phyloP scores from a whole-genome alignment of 441 rosid species.

The Cnidoscolus chayamansa region DNA sequence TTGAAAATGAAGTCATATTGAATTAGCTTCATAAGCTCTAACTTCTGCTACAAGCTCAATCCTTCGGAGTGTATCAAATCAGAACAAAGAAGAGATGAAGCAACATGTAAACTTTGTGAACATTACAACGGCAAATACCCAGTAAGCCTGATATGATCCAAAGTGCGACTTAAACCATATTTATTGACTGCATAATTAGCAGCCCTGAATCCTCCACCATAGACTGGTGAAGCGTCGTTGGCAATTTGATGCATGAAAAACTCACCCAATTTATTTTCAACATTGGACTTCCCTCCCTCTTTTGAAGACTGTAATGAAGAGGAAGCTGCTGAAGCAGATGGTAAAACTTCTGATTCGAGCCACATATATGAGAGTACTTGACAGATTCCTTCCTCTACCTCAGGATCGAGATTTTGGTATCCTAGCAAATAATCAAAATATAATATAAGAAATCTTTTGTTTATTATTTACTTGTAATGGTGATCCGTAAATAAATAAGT shows the following conservation, averaged over 20 bases:
- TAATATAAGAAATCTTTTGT: too few species aligned
- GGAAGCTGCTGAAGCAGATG: slow-evolving; percentile 51
- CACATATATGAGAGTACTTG: slow-evolving; percentile 86
- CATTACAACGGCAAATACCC: slow-evolving; percentile 64
- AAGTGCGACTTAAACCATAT: slow-evolving; percentile 66
- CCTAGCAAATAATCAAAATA: slow-evolving; percentile 36
- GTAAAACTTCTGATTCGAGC: slow-evolving; percentile 88
- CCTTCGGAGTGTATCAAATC: not conserved
- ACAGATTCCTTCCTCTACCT: slow-evolving; percentile 95
- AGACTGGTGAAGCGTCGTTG: slow-evolving; percentile 75
- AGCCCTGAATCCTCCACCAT: slow-evolving; percentile 84
- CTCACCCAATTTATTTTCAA: slow-evolving; percentile 78
- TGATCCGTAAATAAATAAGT: too few species aligned
- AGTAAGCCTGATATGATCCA: slow-evolving; percentile 61
- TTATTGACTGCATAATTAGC: slow-evolving; percentile 78
- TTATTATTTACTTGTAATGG: too few species aligned
- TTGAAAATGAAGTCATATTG: too few species aligned
- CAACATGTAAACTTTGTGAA: not conserved
- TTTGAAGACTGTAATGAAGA: slow-evolving; percentile 43
- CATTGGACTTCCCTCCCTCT: slow-evolving; percentile 65
- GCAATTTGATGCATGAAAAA: slow-evolving; percentile 87
- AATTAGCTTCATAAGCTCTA: not conserved
- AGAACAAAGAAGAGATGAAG: too few species aligned
- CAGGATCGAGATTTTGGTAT: slow-evolving; percentile 67
- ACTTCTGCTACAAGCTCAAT: slow-evolving; percentile 24